Evolutionary conservation across 805 yeast genomes (phyloP).

Genomic region (Hemisphaericaspora nanyangensis): DNA sequence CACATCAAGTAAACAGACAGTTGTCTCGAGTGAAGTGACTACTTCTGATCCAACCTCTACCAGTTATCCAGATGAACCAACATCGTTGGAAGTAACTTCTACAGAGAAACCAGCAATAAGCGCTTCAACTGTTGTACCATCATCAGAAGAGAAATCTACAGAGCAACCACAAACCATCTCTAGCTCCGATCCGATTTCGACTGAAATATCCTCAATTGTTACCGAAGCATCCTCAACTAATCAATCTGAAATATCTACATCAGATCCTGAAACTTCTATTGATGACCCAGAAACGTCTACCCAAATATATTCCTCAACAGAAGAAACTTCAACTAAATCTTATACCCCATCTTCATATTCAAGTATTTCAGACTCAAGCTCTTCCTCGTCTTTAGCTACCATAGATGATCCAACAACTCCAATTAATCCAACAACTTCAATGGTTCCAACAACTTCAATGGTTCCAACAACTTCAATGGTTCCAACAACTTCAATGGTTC

Average conservation of each 20-base stretch:
- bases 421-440: too few relatives aligned
- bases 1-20: background rate
- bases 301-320: background rate
- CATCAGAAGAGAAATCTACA: too few relatives aligned
- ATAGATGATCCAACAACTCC: too few relatives aligned
- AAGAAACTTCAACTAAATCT: too few relatives aligned
- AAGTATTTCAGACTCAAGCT: too few relatives aligned
- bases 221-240: slow-evolving; percentile 7
- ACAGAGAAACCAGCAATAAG: background rate
- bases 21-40: slow-evolving; percentile 1
- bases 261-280: background rate
- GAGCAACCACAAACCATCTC: too few relatives aligned
- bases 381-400: too few relatives aligned
- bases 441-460: too few relatives aligned
- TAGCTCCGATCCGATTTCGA: too few relatives aligned
- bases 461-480: too few relatives aligned
- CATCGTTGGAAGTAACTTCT: background rate
- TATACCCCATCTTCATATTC: too few relatives aligned
- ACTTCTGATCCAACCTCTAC: background rate
- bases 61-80: background rate
- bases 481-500: too few relatives aligned
- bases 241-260: slow-evolving; percentile 1
- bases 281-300: background rate
- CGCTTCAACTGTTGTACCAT: background rate
- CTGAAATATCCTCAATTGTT: background rate